Conservation (phyloP, 192 early-diverging fungal species). For the Dissophora ornata region DNA sequence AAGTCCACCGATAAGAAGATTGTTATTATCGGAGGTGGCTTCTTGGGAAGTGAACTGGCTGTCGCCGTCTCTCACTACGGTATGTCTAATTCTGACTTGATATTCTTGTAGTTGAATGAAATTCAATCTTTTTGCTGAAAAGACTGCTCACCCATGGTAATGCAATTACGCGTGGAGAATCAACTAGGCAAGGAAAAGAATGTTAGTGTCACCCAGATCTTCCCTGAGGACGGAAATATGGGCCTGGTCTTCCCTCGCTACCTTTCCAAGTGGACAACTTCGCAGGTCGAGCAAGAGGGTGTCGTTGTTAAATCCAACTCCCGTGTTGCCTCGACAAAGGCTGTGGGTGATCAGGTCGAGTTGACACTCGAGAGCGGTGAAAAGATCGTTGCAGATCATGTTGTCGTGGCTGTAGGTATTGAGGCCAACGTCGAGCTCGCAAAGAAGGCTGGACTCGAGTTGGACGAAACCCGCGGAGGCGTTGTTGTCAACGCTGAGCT, state of each 20-base stretch:
- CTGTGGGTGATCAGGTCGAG: constrained; percentile 49
- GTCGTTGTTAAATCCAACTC: constrained; percentile 62
- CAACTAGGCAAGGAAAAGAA: constrained; percentile 51
- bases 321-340: constrained; percentile 49
- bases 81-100: neutral
- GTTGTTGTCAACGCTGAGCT: constrained; percentile 75
- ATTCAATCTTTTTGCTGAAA: no score
- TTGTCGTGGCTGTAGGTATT: constrained; percentile 71
- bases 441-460: constrained; percentile 66
- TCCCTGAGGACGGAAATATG: constrained; percentile 74
- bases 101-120: neutral
- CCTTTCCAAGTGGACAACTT: constrained; percentile 71
- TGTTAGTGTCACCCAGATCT: constrained; percentile 68
- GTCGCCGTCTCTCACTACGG: constrained; percentile 63
- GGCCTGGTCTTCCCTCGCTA: constrained; percentile 68
- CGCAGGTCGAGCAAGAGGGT: constrained; percentile 60
- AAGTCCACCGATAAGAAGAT: constrained; percentile 58
- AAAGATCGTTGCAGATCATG: constrained; percentile 63
- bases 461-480: constrained; percentile 68
- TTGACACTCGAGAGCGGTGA: constrained; percentile 58
- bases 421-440: constrained; percentile 69
- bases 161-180: neutral
- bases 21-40: constrained; percentile 71
- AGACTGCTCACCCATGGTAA: no score
- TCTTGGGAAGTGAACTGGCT: constrained; percentile 73